phyloP scores from a whole-genome alignment of 2,329 filamentous ascomycete genomes.

The Pezicula carpinea region DNA sequence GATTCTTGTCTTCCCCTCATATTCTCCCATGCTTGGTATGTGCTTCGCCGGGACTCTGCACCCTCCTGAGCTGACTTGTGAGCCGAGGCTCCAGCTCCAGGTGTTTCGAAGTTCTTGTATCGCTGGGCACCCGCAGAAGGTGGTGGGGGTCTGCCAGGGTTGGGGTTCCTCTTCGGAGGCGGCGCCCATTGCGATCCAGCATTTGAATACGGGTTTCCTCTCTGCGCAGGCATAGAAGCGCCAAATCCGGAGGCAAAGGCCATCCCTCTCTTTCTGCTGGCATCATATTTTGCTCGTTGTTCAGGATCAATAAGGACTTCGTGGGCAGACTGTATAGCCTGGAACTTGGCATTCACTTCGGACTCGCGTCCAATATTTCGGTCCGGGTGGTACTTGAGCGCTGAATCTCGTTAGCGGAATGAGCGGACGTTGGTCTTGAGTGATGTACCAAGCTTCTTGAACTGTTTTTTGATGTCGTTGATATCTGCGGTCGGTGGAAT shows the following conservation, averaged over 20 bases:
- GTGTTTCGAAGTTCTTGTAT: slow-evolving; percentile 26
- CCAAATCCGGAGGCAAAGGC: not conserved
- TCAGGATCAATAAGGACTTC: slow-evolving; percentile 51
- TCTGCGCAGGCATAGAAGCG: slow-evolving; percentile 12
- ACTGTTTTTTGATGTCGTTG: slow-evolving; percentile 66
- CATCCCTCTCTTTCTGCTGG: slow-evolving; percentile 14
- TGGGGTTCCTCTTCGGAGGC: slow-evolving; percentile 24
- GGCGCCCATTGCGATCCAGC: slow-evolving; percentile 24
- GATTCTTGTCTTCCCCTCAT: slow-evolving; percentile 18
- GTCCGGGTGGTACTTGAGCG: slow-evolving; percentile 66
- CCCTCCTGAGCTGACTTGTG: slow-evolving; percentile 24
- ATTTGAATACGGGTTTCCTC: slow-evolving; percentile 29
- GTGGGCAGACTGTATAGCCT: slow-evolving; percentile 65
- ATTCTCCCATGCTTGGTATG: slow-evolving; percentile 28
- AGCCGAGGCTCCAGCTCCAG: slow-evolving; percentile 15
- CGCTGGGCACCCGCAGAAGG: slow-evolving; percentile 25
- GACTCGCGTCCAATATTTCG: slow-evolving; percentile 64
- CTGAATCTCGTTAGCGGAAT: slow-evolving; percentile 32
- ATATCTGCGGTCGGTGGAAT: slow-evolving; percentile 51
- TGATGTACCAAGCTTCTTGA: slow-evolving; percentile 56
- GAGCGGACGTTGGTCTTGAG: not conserved
- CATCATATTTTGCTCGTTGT: slow-evolving; percentile 29
- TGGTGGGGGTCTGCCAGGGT: slow-evolving; percentile 19
- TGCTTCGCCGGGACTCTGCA: slow-evolving; percentile 23
- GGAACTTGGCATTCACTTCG: slow-evolving; percentile 64